A percentile compares a stretch with the other conserved stretches of the same genome.
phyloP scores from a whole-genome alignment of 1,139 yeast genomes.

The Sporopachydermia cereana region DNA sequence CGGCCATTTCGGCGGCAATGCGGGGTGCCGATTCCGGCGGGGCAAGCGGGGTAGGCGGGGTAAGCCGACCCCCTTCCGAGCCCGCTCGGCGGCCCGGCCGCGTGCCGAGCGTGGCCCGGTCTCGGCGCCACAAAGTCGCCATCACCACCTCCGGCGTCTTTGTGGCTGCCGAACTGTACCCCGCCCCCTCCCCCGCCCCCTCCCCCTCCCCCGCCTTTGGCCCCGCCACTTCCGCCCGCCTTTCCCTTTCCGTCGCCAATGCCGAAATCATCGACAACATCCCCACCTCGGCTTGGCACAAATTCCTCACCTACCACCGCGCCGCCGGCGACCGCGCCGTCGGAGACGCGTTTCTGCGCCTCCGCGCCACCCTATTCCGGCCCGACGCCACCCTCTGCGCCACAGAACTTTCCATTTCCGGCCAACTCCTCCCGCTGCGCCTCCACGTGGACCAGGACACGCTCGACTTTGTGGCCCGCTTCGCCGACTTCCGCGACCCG shows the following conservation, averaged over 20 bases:
- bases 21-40: slow-evolving; percentile 14
- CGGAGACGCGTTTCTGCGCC: slow-evolving; percentile 51
- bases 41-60: slow-evolving; percentile 29
- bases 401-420: slow-evolving; percentile 50
- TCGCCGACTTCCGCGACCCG: slow-evolving; percentile 67
- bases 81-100: slow-evolving; percentile 7
- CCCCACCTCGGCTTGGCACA: slow-evolving; percentile 86
- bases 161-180: slow-evolving; percentile 7
- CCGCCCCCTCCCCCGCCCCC: slow-evolving; percentile 13
- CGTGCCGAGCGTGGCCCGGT: slow-evolving; percentile 2
- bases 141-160: slow-evolving; percentile 11
- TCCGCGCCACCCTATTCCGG: slow-evolving; percentile 46
- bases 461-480: slow-evolving; percentile 67
- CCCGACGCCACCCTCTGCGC: slow-evolving; percentile 58
- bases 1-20: slow-evolving; percentile 36
- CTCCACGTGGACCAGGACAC: slow-evolving; percentile 91
- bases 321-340: slow-evolving; percentile 59
- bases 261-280: slow-evolving; percentile 65
- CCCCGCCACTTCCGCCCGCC: slow-evolving; percentile 39
- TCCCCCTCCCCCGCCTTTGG: slow-evolving; percentile 21
- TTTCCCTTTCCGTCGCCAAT: slow-evolving; percentile 33
- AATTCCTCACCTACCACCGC: slow-evolving; percentile 60
- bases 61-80: slow-evolving; percentile 41
- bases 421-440: slow-evolving; percentile 59
- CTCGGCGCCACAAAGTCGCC: slow-evolving; percentile 7